Conservation (phyloP, 2,329 filamentous ascomycete species). For the Aspergillus hiratsukae region DNA sequence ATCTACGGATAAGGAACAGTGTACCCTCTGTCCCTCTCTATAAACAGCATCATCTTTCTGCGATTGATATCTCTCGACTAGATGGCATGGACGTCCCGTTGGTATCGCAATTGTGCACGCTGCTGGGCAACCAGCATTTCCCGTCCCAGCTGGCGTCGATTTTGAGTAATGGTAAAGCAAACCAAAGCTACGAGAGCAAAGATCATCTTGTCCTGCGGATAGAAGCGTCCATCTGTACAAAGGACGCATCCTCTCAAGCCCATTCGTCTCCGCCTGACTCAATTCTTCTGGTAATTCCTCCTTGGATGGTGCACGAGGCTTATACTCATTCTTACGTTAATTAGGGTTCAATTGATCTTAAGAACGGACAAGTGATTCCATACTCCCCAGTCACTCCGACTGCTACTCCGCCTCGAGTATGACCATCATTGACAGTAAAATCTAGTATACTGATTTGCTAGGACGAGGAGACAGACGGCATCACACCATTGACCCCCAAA, state of each 20-base stretch:
- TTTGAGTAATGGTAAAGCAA: background rate
- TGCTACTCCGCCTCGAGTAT: background rate
- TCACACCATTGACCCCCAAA: conserved; percentile 1
- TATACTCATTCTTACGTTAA: background rate
- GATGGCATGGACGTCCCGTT: background rate
- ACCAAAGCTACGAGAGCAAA: background rate
- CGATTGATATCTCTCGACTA: no score
- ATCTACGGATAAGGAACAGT: background rate
- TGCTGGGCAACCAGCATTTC: conserved; percentile 9
- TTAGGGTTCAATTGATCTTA: conserved; percentile 13
- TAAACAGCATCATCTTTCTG: background rate
- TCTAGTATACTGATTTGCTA: background rate
- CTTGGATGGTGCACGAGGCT: background rate
- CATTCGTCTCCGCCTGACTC: background rate
- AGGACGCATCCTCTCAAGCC: background rate
- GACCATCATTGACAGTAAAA: background rate
- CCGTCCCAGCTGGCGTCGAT: conserved; percentile 6
- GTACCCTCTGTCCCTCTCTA: no score
- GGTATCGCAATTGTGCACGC: conserved; percentile 7
- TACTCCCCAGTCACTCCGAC: background rate
- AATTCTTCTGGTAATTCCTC: background rate
- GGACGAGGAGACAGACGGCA: background rate
- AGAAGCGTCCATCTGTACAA: conserved; percentile 5
- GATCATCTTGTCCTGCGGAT: conserved; percentile 6
- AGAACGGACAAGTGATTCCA: conserved; percentile 3